Evolutionary conservation across 768 basidiomycete genomes (phyloP), one percentile per base, ranked within the genome.

Genomic region (Exidia glandulosa): DNA sequence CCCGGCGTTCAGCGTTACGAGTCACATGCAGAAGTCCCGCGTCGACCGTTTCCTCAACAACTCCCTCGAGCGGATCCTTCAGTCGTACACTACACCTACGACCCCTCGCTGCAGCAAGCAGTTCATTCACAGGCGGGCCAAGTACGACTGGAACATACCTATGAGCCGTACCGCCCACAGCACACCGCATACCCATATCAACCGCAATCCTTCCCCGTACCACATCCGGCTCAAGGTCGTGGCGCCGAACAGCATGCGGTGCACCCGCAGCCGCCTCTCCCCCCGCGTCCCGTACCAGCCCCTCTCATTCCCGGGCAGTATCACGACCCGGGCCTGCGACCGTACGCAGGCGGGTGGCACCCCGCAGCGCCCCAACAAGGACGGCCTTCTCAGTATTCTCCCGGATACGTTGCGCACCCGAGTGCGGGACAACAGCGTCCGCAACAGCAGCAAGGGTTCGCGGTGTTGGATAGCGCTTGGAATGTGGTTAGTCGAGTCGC

Each of bases 401-500:
- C 14, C 58, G 61, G 7, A 55, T 66, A 37, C 56, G 58, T 25
- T 25, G 27, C n/a, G 37, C 52, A n/a, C 62, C 63, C 6, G 63
- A 61, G 37, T 62, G 60, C 32, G 55, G 56, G 45, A 54, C 55
- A 32, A 4, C 59, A 31, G 31, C 37, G 7, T 33, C 9, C 66
- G 27, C 63, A 31, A 60, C 36, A 14, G 32, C 60, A 23, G 47
- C 48, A 36, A 19, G 58, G 63, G 14, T 32, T 57, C 45, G 64
- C 65, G 3, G 55, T 79, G 9, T 62, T 78, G 32, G 76, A 71
- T 31, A 72, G 71, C 63, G 83, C 82, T 45, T 64, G 77, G 64
- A 75, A 69, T 61, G 74, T 77, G n/a, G 74, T 86, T 23, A 83
- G 84, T 66, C 79, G 75, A 60, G 69, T 84, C 32, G 81, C 81